phyloP scores from a whole-genome alignment of 305 asterid genomes.

The Salvia sclarea region DNA sequence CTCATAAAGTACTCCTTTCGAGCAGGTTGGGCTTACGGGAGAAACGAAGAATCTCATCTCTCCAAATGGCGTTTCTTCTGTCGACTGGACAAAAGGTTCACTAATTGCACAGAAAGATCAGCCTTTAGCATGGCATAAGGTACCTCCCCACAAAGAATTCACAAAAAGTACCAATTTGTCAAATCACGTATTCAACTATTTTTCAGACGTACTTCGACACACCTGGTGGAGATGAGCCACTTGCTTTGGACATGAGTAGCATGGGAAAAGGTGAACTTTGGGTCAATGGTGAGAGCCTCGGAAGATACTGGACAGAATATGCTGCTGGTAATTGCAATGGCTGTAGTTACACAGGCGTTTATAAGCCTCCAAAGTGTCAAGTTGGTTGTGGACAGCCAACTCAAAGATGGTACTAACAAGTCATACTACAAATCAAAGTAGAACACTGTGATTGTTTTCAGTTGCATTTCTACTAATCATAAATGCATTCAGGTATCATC shows the following conservation, averaged over 20 bases:
- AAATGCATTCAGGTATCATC: slow-evolving; percentile 77
- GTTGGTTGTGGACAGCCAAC: slow-evolving; percentile 90
- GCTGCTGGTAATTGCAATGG: slow-evolving; percentile 74
- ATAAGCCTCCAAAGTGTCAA: slow-evolving; percentile 79
- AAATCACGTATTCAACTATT: neutral
- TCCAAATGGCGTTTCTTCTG: slow-evolving; percentile 54
- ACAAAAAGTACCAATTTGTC: neutral
- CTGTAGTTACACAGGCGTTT: slow-evolving; percentile 70
- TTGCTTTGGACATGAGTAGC: slow-evolving; percentile 93
- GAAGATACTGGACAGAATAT: slow-evolving; percentile 88
- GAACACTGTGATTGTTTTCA: neutral
- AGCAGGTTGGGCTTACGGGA: slow-evolving; percentile 90
- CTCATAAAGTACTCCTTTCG: slow-evolving; percentile 28
- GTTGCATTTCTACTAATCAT: neutral
- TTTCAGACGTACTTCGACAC: slow-evolving; percentile 73
- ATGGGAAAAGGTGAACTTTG: slow-evolving; percentile 99
- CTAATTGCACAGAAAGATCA: slow-evolving; percentile 71
- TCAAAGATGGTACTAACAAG: slow-evolving; percentile 66
- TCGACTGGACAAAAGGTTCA: slow-evolving; percentile 56
- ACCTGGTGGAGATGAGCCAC: slow-evolving; percentile 87
- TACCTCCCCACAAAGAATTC: slow-evolving; percentile 25
- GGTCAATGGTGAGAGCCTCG: slow-evolving; percentile 93
- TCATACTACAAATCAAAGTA: neutral
- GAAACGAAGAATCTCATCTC: slow-evolving; percentile 76
- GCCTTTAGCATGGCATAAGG: slow-evolving; percentile 99